phyloP scores from a whole-genome alignment of 2,329 filamentous ascomycete genomes.

The Penicillium sclerotiorum region DNA sequence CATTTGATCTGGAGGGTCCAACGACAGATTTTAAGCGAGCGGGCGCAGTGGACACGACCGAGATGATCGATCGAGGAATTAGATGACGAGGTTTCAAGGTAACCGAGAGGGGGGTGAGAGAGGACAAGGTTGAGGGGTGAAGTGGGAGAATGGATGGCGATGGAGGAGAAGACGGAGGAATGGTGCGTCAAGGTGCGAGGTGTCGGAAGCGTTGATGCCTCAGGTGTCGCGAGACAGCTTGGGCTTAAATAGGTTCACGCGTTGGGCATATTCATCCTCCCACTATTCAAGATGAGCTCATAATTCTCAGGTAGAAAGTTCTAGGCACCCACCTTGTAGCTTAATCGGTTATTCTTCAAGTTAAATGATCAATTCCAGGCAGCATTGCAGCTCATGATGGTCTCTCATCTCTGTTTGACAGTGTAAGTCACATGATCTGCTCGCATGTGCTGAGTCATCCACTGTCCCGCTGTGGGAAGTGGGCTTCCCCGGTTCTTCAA shows the following conservation, averaged over 20 bases:
- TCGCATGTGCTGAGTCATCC: slow-evolving; percentile 1
- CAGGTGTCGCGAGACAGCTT: slow-evolving; percentile 25
- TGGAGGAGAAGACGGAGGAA: slow-evolving; percentile 26
- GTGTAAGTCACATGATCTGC: background rate
- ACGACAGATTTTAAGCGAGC: slow-evolving; percentile 37
- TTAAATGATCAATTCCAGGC: background rate
- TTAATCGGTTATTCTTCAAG: background rate
- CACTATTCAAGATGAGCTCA: too few relatives aligned
- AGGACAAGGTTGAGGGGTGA: slow-evolving; percentile 17
- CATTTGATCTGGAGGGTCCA: slow-evolving; percentile 50
- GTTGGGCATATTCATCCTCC: slow-evolving; percentile 14
- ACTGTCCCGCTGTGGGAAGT: background rate
- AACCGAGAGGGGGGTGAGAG: slow-evolving; percentile 10
- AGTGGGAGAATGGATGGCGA: slow-evolving; percentile 21
- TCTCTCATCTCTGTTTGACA: background rate
- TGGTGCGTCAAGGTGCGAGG: slow-evolving; percentile 25
- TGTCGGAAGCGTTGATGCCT: slow-evolving; percentile 26
- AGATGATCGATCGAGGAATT: slow-evolving; percentile 14
- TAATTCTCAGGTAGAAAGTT: too few relatives aligned
- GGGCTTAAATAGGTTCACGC: slow-evolving; percentile 4
- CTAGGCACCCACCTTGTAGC: too few relatives aligned
- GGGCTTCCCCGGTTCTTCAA: slow-evolving; percentile 2
- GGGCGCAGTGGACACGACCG: slow-evolving; percentile 21
- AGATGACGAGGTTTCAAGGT: slow-evolving; percentile 12
- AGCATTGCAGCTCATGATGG: background rate